Percentiles rank a stretch among this genome's conserved stretches.
Conservation (phyloP, 1,284 basidiomycete genomes). For the Puccinia sorghi region DNA sequence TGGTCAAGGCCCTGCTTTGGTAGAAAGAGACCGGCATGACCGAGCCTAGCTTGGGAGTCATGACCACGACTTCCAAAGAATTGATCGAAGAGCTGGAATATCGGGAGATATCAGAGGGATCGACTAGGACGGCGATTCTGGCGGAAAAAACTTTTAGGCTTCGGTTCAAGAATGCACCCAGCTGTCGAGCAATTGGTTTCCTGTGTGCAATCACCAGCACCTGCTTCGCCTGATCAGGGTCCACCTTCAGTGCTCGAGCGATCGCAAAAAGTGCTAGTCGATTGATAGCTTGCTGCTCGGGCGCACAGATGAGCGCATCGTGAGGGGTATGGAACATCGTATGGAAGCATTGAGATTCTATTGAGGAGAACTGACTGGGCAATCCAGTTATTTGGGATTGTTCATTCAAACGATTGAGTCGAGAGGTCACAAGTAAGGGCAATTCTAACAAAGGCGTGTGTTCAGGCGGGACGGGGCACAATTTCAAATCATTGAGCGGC, state of each 20-base stretch:
- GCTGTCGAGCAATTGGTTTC: slow-evolving; percentile 31
- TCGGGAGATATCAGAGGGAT: slow-evolving; percentile 25
- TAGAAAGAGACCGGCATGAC: slow-evolving; percentile 57
- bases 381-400: slow-evolving; percentile 6
- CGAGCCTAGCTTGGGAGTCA: slow-evolving; percentile 58
- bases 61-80: slow-evolving; percentile 53
- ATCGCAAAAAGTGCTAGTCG: slow-evolving; percentile 22
- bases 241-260: slow-evolving; percentile 32
- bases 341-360: slow-evolving; percentile 49
- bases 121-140: slow-evolving; percentile 31
- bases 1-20: slow-evolving; percentile 68
- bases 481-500: slow-evolving; percentile 69
- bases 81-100: slow-evolving; percentile 52
- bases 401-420: slow-evolving; percentile 61
- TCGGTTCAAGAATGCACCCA: slow-evolving; percentile 10
- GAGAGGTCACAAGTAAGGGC: slow-evolving; percentile 71
- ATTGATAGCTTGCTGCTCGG: slow-evolving; percentile 17
- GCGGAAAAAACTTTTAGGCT: slow-evolving; percentile 9
- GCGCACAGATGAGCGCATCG: slow-evolving; percentile 37
- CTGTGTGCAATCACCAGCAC: slow-evolving; percentile 33
- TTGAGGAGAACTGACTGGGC: slow-evolving; percentile 24
- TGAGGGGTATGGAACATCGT: slow-evolving; percentile 36
- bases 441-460: slow-evolving; percentile 74
- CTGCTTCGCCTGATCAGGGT: slow-evolving; percentile 3
- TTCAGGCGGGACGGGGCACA: slow-evolving; percentile 71